These are phyloP conservation scores for Butyriboletus loyo DNA, from an alignment of 768 basidiomycete species.

Conservation along the genomic window DNA sequence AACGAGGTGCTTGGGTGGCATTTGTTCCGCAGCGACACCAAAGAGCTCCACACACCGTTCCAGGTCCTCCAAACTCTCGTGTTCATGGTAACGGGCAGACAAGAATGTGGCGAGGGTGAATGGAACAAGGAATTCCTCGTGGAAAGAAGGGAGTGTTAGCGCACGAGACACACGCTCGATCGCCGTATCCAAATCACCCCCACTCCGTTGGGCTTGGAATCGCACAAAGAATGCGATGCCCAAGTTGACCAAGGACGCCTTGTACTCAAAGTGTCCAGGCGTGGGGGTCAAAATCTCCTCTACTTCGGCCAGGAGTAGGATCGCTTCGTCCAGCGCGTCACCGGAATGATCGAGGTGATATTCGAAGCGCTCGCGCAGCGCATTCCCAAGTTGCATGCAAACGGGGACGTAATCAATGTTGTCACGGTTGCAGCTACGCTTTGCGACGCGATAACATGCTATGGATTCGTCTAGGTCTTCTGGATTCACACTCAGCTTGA, in stretches of 20 bases:
- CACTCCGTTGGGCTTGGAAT: slow-evolving; percentile 8
- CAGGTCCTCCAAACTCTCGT: slow-evolving; percentile 8
- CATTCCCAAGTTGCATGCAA: slow-evolving; percentile 17
- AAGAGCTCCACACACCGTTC: slow-evolving; percentile 14
- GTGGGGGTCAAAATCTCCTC: slow-evolving; percentile 11
- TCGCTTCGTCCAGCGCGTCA: slow-evolving; percentile 22
- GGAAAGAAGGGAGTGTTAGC: slow-evolving; percentile 4
- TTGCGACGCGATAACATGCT: slow-evolving; percentile 10
- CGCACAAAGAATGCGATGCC: slow-evolving; percentile 11
- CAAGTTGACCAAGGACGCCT: slow-evolving; percentile 8
- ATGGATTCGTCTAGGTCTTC: slow-evolving; percentile 28
- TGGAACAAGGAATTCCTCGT: slow-evolving; percentile 2
- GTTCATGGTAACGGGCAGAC: slow-evolving; percentile 5
- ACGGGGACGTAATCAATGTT: slow-evolving; percentile 3
- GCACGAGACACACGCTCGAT: slow-evolving; percentile 11
- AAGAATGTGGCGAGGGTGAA: slow-evolving; percentile 11
- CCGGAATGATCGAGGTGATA: neutral
- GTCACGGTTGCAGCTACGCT: slow-evolving; percentile 5
- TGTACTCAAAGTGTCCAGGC: slow-evolving; percentile 3
- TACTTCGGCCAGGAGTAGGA: slow-evolving; percentile 20
- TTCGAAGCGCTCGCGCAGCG: slow-evolving; percentile 12
- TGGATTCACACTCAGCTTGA: neutral
- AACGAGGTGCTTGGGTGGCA: slow-evolving; percentile 10
- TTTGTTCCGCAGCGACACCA: slow-evolving; percentile 1
- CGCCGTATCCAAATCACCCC: slow-evolving; percentile 15